Evolutionary conservation across 192 early-diverging fungal genomes (phyloP).

Genomic region (Spinellus fusiger): DNA sequence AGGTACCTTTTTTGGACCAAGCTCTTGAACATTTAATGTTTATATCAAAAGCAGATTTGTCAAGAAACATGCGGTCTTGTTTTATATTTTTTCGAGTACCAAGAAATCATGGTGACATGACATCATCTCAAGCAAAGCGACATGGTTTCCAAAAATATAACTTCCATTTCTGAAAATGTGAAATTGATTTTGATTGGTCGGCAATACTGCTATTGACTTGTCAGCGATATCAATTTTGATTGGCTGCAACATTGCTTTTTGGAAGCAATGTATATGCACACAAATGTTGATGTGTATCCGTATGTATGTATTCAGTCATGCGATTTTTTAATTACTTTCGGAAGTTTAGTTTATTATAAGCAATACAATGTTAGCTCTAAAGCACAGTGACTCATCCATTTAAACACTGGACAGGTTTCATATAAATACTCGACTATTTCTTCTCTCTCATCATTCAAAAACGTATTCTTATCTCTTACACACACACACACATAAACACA

Average conservation of each 20-base stretch:
- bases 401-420: too few relatives aligned
- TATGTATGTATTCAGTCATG: too few relatives aligned
- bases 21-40: slow-evolving; percentile 6
- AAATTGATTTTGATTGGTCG: slow-evolving; percentile 5
- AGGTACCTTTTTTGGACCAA: slow-evolving; percentile 6
- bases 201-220: neutral
- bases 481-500: too few relatives aligned
- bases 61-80: neutral
- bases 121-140: slow-evolving; percentile 4
- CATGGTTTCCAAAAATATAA: slow-evolving; percentile 3
- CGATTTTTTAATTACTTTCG: too few relatives aligned
- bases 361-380: too few relatives aligned
- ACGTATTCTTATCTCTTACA: too few relatives aligned
- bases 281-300: too few relatives aligned
- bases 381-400: too few relatives aligned
- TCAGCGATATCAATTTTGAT: slow-evolving; percentile 6
- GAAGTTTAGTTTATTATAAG: too few relatives aligned
- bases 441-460: too few relatives aligned
- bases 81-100: slow-evolving; percentile 7
- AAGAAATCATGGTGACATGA: slow-evolving; percentile 7
- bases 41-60: slow-evolving; percentile 2
- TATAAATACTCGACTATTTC: too few relatives aligned
- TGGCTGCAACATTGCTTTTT: slow-evolving; percentile 3
- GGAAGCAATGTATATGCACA: neutral
- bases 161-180: slow-evolving; percentile 4